Evolutionary conservation across 176 grass and related monocot species (phyloP), one percentile per base, ranked within the genome.

Genomic region (Aegilops speltoides): DNA sequence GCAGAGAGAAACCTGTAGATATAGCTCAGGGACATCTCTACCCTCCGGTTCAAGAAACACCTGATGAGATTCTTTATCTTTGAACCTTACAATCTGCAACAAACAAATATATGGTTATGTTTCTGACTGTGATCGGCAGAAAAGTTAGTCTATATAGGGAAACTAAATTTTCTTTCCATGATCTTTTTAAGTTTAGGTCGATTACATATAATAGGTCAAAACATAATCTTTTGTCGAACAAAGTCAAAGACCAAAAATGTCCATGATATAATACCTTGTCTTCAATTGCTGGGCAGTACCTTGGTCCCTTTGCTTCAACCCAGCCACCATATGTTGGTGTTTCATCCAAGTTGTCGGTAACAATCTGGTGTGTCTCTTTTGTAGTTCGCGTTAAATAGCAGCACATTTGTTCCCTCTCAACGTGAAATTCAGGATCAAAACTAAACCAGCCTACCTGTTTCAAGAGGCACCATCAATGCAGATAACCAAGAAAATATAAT

Each of bases 1-100:
- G 81, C 67, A 73, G 8, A 59, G 32, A 68, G 56, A 81, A 72
- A 98, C 94, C 97, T 98, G 94, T 57, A 98, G 86, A 88, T 98
- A 98, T 74, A 98, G 90, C 74, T 98, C 94, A 52, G 97, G 97
- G 63, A 98, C 97, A 90, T 82, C 95, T 83, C 92, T 93, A 60
- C 97, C 97, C 80, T 96, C 97, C 40, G 97, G 97, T 93, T 98
- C 97, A 82, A 98, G 97, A 91, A 98, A 98, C 22, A 96, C 87
- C 43, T 98, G 94, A 88, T 98, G 97, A 36, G 97, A 98, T 67
- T 96, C 97, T 91, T 96, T 98, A 79, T 96, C 97, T 86, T 94
- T 89, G 82, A 98, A 98, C 73, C 97, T 96, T 87, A 98, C 97
- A 38, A 96, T 96, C 94, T 98, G 88, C 75, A 89, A 83, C 73